These are phyloP conservation scores for Curvularia sp. DNA, from an alignment of 2,329 filamentous ascomycete species.

Conservation along the genomic window DNA sequence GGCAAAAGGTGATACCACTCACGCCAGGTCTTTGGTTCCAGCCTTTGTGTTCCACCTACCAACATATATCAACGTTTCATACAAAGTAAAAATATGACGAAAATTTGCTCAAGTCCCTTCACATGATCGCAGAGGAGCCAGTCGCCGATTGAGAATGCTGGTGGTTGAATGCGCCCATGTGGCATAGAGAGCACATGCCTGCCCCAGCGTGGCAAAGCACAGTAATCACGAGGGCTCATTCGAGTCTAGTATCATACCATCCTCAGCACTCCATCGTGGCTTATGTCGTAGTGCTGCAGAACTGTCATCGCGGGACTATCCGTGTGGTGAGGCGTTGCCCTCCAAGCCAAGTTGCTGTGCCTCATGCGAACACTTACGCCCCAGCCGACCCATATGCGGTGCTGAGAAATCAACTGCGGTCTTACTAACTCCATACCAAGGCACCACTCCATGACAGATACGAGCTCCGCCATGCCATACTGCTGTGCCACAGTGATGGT, in stretches of 20 bases:
- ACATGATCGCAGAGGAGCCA: not conserved
- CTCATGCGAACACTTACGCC: constrained; percentile 11
- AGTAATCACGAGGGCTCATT: not conserved
- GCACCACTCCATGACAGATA: not conserved
- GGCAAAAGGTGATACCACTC: not conserved
- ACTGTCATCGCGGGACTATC: constrained; percentile 11
- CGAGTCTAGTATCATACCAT: not conserved
- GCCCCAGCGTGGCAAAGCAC: not conserved
- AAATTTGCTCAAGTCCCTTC: not conserved
- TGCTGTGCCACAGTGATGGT: not conserved
- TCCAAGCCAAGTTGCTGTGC: constrained; percentile 12
- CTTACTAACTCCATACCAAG: not conserved
- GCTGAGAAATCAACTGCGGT: not conserved
- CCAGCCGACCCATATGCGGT: constrained; percentile 1
- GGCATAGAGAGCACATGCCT: not conserved
- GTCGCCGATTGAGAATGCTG: not conserved
- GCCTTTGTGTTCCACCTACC: not conserved
- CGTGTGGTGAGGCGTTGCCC: constrained; percentile 10
- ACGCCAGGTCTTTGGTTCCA: not conserved
- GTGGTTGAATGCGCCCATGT: not conserved
- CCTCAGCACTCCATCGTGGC: not conserved
- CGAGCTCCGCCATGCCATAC: not conserved
- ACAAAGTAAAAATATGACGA: not conserved
- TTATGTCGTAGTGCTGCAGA: not conserved
- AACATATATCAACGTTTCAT: not conserved